Percentiles rank a stretch among this genome's conserved stretches.
Evolutionary conservation across 2,329 filamentous ascomycete genomes (phyloP).

Genomic region (Whalleya microplaca): DNA sequence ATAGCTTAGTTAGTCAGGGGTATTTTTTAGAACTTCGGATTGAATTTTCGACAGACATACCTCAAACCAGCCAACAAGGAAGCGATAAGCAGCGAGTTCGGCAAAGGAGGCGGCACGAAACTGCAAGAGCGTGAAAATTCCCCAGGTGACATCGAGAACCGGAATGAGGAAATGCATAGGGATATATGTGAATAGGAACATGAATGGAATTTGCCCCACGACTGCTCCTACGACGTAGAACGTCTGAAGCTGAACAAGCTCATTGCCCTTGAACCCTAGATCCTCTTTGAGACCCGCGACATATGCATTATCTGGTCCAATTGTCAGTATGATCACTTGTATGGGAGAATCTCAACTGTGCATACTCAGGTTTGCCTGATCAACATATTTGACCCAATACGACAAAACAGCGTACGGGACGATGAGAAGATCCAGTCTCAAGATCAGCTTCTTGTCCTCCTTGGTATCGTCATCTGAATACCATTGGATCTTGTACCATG

Average conservation of each 20-base stretch:
- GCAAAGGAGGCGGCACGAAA: conserved; percentile 52
- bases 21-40: not conserved
- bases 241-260: conserved; percentile 29
- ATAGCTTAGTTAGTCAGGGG: not conserved
- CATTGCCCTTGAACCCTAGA: conserved; percentile 27
- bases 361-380: conserved; percentile 58
- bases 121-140: conserved; percentile 59
- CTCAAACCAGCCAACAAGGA: conserved; percentile 59
- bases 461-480: conserved; percentile 52
- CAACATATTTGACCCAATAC: conserved; percentile 61
- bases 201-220: conserved; percentile 25
- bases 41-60: conserved; percentile 9
- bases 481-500: conserved; percentile 50
- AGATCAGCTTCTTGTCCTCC: conserved; percentile 54
- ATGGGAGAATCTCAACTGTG: conserved; percentile 32
- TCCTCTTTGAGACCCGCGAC: conserved; percentile 29
- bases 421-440: conserved; percentile 59
- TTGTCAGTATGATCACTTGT: not conserved
- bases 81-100: conserved; percentile 57
- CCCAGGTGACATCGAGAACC: conserved; percentile 56
- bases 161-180: conserved; percentile 42
- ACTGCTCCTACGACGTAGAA: conserved; percentile 28
- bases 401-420: conserved; percentile 59
- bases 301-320: conserved; percentile 27
- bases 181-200: conserved; percentile 28